A percentile compares a stretch with the other conserved stretches of the same genome.
These are phyloP conservation scores for Myriosclerotinia duriaeana DNA, from an alignment of 2,329 filamentous ascomycete genomes.

Conservation along the genomic window DNA sequence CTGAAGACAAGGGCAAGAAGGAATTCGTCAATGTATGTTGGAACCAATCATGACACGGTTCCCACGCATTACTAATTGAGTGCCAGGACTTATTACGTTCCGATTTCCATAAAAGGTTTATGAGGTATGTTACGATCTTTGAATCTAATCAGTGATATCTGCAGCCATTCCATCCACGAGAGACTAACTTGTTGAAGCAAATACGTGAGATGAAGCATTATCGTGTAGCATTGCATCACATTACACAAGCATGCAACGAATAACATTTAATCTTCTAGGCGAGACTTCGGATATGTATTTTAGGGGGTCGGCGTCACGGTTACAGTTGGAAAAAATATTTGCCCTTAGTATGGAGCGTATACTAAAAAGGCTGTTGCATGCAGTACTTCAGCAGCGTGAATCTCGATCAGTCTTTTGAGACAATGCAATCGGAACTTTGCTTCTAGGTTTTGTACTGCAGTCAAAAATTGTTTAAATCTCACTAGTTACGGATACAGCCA, in stretches of 20 bases:
- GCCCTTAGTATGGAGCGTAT: background rate
- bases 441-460: background rate
- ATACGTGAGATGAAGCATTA: constrained; percentile 40
- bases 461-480: background rate
- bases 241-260: background rate
- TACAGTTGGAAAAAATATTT: background rate
- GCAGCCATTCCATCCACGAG: constrained; percentile 4
- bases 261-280: background rate
- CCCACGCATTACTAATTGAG: constrained; percentile 25
- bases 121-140: constrained; percentile 51
- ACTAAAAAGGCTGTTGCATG: too few species aligned
- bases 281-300: constrained; percentile 7
- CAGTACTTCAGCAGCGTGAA: background rate
- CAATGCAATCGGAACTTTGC: background rate
- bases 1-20: constrained; percentile 87
- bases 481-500: background rate
- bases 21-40: constrained; percentile 89
- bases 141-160: background rate
- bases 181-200: constrained; percentile 35
- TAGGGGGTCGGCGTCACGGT: constrained; percentile 11
- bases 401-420: background rate
- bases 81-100: constrained; percentile 78
- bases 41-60: constrained; percentile 21
- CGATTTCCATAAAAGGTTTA: constrained; percentile 97
- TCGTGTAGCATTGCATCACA: constrained; percentile 5